Conservation (phyloP, 768 basidiomycete genomes). For the Tylopilus rubrobrunneus region DNA sequence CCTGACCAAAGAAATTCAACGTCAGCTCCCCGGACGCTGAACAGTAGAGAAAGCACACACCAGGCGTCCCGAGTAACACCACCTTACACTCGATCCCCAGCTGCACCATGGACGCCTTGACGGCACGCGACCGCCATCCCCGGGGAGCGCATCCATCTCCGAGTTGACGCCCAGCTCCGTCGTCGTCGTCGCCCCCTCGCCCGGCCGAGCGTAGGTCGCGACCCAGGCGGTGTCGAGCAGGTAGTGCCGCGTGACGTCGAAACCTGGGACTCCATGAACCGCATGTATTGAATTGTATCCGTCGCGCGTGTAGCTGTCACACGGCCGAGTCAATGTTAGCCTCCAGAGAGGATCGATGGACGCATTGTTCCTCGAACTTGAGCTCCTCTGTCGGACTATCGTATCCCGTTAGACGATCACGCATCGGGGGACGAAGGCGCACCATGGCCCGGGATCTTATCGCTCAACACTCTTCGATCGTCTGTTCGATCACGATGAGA, state of each 20-base stretch:
- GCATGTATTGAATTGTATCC: slow-evolving; percentile 51
- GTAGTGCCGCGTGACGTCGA: slow-evolving; percentile 34
- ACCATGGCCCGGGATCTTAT: slow-evolving; percentile 63
- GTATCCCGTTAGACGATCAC: background rate
- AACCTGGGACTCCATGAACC: slow-evolving; percentile 62
- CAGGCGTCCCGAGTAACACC: slow-evolving; percentile 73
- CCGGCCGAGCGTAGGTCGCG: slow-evolving; percentile 46
- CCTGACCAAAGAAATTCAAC: background rate
- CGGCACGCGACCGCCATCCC: slow-evolving; percentile 63
- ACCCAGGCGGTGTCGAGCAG: too few relatives aligned
- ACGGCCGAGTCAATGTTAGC: background rate
- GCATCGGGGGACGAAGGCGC: background rate
- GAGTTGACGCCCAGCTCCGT: slow-evolving; percentile 32
- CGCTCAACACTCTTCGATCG: slow-evolving; percentile 52
- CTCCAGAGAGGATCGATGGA: background rate
- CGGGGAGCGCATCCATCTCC: slow-evolving; percentile 48
- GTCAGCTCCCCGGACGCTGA: too few relatives aligned
- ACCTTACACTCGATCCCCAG: slow-evolving; percentile 64
- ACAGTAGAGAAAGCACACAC: slow-evolving; percentile 31
- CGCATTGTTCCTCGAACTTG: slow-evolving; percentile 62
- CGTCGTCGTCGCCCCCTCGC: too few relatives aligned
- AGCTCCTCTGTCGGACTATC: slow-evolving; percentile 69
- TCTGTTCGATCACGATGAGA: slow-evolving; percentile 54
- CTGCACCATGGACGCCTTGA: slow-evolving; percentile 57
- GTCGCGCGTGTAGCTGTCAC: slow-evolving; percentile 4